Percentiles rank a stretch among this genome's conserved stretches.
These are phyloP conservation scores for Ramichloridium luteum DNA, from an alignment of 2,329 filamentous ascomycete species.

Conservation along the genomic window DNA sequence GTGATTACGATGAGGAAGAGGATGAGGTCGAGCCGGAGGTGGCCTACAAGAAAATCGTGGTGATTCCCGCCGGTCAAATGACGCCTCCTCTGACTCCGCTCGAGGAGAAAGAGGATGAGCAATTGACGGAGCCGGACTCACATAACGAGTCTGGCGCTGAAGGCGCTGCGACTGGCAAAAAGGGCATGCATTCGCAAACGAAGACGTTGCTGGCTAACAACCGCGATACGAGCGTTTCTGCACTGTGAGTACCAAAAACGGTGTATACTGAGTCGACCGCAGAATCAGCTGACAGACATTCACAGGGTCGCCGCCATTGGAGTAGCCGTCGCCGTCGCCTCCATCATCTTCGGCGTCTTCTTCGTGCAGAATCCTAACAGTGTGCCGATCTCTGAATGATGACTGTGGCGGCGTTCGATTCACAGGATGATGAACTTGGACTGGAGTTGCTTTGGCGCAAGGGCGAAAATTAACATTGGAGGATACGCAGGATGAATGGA, in stretches of 20 bases:
- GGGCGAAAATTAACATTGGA: too few relatives aligned
- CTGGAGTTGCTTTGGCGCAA: too few relatives aligned
- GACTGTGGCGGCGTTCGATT: too few relatives aligned
- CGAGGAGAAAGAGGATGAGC: constrained; percentile 11
- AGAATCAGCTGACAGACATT: neutral
- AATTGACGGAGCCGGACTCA: too few relatives aligned
- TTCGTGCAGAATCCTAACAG: too few relatives aligned
- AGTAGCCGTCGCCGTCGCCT: constrained; percentile 8
- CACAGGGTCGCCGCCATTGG: constrained; percentile 7
- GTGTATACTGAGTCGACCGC: neutral
- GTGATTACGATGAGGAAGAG: constrained; percentile 4
- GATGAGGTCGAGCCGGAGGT: constrained; percentile 6
- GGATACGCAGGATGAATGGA: too few relatives aligned
- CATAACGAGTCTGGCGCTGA: too few relatives aligned
- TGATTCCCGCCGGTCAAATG: constrained; percentile 16
- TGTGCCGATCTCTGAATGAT: too few relatives aligned
- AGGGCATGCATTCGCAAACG: neutral
- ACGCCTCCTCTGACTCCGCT: constrained; percentile 25
- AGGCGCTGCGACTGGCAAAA: too few relatives aligned
- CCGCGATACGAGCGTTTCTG: neutral
- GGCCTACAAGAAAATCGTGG: constrained; percentile 6
- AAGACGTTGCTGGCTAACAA: neutral
- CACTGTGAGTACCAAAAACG: neutral
- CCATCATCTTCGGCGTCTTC: constrained; percentile 7
- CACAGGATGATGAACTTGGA: too few relatives aligned